phyloP scores from a whole-genome alignment of 2,329 filamentous ascomycete genomes.

The Epicoccum sorghinum region DNA sequence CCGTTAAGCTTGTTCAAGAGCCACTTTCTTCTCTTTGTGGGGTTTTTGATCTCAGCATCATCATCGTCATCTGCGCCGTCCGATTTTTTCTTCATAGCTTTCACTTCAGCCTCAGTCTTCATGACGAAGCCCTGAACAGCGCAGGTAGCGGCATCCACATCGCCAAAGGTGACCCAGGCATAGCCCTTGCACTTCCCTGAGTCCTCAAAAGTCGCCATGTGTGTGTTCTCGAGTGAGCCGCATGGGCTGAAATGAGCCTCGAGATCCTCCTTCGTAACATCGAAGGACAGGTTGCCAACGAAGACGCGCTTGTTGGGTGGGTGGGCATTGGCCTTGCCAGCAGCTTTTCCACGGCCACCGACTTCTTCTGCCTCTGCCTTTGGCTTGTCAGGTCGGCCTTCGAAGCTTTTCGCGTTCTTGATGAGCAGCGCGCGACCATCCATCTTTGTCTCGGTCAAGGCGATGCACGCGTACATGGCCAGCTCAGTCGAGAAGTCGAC shows the following conservation, averaged over 20 bases:
- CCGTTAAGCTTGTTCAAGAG: conserved; percentile 87
- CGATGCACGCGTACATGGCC: conserved; percentile 77
- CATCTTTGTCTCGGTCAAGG: conserved; percentile 82
- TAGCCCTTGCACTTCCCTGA: conserved; percentile 97
- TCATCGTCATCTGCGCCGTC: conserved; percentile 63
- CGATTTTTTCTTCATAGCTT: conserved; percentile 51
- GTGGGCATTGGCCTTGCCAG: conserved; percentile 50
- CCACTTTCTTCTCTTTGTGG: conserved; percentile 64
- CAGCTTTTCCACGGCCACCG: conserved; percentile 38
- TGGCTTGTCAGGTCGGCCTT: conserved; percentile 80
- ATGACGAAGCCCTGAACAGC: conserved; percentile 83
- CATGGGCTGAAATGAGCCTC: conserved; percentile 83
- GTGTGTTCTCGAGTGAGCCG: conserved; percentile 79
- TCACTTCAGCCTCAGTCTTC: conserved; percentile 62
- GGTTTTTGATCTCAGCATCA: conserved; percentile 51
- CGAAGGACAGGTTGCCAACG: conserved; percentile 66
- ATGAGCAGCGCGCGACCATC: conserved; percentile 82
- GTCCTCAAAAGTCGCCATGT: conserved; percentile 95
- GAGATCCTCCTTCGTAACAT: conserved; percentile 74
- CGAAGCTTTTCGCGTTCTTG: conserved; percentile 89
- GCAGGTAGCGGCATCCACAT: conserved; percentile 73
- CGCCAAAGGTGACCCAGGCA: conserved; percentile 91
- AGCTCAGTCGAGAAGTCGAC: conserved; percentile 80
- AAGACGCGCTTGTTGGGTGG: conserved; percentile 82
- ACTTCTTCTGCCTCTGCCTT: conserved; percentile 41